A percentile compares a stretch with the other conserved stretches of the same genome.
Evolutionary conservation across 495 filamentous ascomycete genomes (phyloP).

Genomic region (Neurospora pannonica): DNA sequence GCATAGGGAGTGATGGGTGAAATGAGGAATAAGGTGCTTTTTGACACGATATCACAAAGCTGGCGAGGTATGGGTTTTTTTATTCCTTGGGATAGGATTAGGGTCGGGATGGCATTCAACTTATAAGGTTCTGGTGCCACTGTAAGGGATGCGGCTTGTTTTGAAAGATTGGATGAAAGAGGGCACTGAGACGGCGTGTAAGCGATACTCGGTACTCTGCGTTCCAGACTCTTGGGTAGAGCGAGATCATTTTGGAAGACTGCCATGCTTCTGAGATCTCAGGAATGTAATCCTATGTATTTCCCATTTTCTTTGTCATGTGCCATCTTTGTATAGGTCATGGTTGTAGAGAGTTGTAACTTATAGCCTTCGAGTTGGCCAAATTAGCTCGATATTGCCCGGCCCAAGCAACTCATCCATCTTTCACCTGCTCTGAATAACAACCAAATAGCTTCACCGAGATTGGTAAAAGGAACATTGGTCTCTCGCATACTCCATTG

Average conservation of each 20-base stretch:
- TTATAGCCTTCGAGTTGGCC: neutral
- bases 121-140: neutral
- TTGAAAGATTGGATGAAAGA: neutral
- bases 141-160: neutral
- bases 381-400: neutral
- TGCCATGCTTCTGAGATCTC: neutral
- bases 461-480: too few relatives aligned
- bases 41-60: neutral
- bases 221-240: neutral
- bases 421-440: neutral
- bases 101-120: neutral
- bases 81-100: neutral
- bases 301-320: neutral
- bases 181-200: neutral
- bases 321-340: neutral
- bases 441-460: too few relatives aligned
- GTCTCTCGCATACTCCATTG: too few relatives aligned
- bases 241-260: neutral
- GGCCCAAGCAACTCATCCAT: neutral
- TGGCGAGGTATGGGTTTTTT: neutral
- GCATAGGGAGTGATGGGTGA: neutral
- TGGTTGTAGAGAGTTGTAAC: neutral
- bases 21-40: neutral
- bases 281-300: neutral
- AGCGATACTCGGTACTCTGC: neutral